phyloP scores from a whole-genome alignment of 768 basidiomycete species.

The Calocera viscosa region DNA sequence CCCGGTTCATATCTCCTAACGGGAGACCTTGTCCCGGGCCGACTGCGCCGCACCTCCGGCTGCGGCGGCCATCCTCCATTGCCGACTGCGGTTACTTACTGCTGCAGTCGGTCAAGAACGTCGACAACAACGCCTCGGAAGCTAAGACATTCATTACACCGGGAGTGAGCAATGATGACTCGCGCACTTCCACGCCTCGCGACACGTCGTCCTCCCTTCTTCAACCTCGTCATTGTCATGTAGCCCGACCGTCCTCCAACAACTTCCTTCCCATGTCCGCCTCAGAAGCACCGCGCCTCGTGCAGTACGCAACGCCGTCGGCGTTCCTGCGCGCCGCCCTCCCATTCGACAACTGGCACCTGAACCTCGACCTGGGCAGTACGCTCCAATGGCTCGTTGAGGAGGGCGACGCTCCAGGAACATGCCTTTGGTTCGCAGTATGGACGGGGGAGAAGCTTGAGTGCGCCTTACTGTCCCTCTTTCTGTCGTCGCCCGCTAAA shows the following conservation, averaged over 20 bases:
- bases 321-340: not conserved
- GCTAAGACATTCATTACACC: not conserved
- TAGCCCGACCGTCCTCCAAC: not conserved
- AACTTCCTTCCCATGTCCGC: not conserved
- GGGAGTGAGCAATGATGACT: too few species aligned
- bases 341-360: not conserved
- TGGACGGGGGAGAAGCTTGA: constrained; percentile 1
- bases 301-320: not conserved
- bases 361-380: not conserved
- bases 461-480: not conserved
- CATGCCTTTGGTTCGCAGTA: not conserved
- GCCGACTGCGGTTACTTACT: not conserved
- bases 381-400: not conserved
- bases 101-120: not conserved
- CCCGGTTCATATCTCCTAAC: too few species aligned
- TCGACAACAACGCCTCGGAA: not conserved
- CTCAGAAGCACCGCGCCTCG: not conserved
- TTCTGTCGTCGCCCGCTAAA: not conserved
- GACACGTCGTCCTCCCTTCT: not conserved
- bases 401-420: not conserved
- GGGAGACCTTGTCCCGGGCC: too few species aligned
- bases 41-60: too few species aligned
- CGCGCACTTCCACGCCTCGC: too few species aligned
- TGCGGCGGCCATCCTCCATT: too few species aligned
- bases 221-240: not conserved